Evolutionary conservation across 768 basidiomycete genomes (phyloP), one percentile per base, ranked within the genome.

Genomic region (Gloeopeniophorella convolvens): DNA sequence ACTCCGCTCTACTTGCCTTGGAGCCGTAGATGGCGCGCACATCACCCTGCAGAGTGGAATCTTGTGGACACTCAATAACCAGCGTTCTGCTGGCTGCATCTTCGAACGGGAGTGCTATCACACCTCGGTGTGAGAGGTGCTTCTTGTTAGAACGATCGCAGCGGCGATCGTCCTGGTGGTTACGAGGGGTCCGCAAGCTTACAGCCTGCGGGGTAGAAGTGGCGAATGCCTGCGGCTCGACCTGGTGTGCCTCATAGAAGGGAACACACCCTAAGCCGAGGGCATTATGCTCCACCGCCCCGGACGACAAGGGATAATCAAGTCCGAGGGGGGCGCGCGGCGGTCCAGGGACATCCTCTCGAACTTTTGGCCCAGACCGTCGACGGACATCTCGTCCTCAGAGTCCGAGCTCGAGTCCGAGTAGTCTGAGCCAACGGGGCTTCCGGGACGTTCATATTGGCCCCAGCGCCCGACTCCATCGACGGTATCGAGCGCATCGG

Each of bases 151-250:
- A 28, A 32, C 40, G 23, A 5, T 24, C 45, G 16, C 23, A 42
- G 41, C 27, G 12, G 30, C 3, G 51, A 32, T 2, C 28, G 41
- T 27, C 51, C 51, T 42, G 45, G 51, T 53, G 51, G 51, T 27
- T 7, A 5, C 0, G 16, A 13, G 51, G 45, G 45, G 34, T 28
- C 34, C 45, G 45, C 45, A 42, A 48, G 34, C 16, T 42, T 48
- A 4, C 21, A 1, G 45, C 34, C 23, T 48, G 28, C 20, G 23
- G 33, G 28, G 0, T 36, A 0, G 41, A 1, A 1, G 41, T 48
- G 45, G 23, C 16, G 9, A 41, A 9, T 5, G 27, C 41, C 34
- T 20, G 24, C 34, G 16, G 11, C 20, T 33, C 31, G 3, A 24
- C 10, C 9, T 12, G 1, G 23, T 2, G n/a, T 1, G 4, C 23